These are phyloP conservation scores for Ananas comosus DNA, from an alignment of 176 grass and related monocot species.

Conservation along the genomic window DNA sequence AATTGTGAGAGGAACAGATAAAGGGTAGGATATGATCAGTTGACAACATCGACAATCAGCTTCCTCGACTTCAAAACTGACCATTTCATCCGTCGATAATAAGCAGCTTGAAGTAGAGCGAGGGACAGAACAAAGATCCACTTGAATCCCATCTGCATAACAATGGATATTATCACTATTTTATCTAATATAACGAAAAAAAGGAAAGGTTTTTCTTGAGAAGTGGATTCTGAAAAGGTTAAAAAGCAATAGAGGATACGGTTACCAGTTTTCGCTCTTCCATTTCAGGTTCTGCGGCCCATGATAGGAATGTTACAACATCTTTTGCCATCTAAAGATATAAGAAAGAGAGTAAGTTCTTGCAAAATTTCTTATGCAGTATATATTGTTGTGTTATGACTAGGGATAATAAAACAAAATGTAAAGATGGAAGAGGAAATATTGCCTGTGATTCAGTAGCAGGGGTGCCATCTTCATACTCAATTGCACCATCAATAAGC, in stretches of 20 bases:
- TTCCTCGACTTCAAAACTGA: constrained; percentile 80
- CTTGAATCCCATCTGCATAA: constrained; percentile 73
- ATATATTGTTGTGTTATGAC: neutral
- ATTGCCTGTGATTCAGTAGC: constrained; percentile 88
- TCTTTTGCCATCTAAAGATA: constrained; percentile 89
- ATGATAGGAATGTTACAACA: constrained; percentile 80
- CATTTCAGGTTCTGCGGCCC: constrained; percentile 99
- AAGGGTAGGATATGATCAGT: constrained; percentile 37
- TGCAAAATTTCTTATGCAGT: neutral
- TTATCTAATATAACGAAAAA: constrained; percentile 9
- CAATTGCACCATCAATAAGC: constrained; percentile 91
- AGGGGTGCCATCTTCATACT: constrained; percentile 94
- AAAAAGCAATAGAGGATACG: neutral
- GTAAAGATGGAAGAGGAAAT: neutral
- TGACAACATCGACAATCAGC: constrained; percentile 85
- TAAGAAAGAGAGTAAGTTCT: constrained; percentile 9
- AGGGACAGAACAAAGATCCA: constrained; percentile 98
- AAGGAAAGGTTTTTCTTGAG: neutral
- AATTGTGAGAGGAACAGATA: constrained; percentile 1
- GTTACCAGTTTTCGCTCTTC: constrained; percentile 98
- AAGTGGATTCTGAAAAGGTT: no score
- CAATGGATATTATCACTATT: neutral
- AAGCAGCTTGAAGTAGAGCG: constrained; percentile 92
- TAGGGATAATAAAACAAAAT: neutral
- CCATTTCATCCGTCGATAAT: constrained; percentile 99